These are phyloP conservation scores for Thalassiosira hispida DNA, from an alignment of 352 stramenopile genomes.

Conservation along the genomic window DNA sequence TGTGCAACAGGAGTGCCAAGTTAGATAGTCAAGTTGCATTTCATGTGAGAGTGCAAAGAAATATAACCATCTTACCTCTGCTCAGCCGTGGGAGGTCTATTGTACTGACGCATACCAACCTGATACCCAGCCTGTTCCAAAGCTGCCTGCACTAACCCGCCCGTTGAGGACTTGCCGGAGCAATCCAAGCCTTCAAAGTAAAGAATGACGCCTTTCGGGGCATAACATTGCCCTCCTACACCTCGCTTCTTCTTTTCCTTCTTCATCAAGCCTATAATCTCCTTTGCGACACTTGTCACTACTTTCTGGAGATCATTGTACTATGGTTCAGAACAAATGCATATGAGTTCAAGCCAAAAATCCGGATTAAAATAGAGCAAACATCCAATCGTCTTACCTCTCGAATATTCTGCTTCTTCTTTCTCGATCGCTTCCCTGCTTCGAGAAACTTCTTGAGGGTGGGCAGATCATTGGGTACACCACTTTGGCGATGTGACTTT, in stretches of 20 bases:
- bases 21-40: background rate
- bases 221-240: slow-evolving; percentile 29
- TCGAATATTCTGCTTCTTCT: slow-evolving; percentile 41
- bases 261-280: slow-evolving; percentile 49
- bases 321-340: no score
- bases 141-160: slow-evolving; percentile 62
- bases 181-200: slow-evolving; percentile 83
- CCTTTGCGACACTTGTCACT: slow-evolving; percentile 47
- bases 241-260: slow-evolving; percentile 38
- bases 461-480: slow-evolving; percentile 54
- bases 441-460: slow-evolving; percentile 70
- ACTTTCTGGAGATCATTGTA: slow-evolving; percentile 57
- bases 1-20: background rate
- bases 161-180: slow-evolving; percentile 73
- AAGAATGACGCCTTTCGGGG: slow-evolving; percentile 73
- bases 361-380: background rate
- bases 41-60: background rate
- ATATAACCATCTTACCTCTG: slow-evolving; percentile 47
- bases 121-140: slow-evolving; percentile 66
- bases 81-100: slow-evolving; percentile 73
- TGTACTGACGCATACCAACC: slow-evolving; percentile 66
- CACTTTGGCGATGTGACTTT: slow-evolving; percentile 26
- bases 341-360: background rate
- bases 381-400: slow-evolving; percentile 30
- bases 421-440: slow-evolving; percentile 44